Evolutionary conservation across 2,329 filamentous ascomycete genomes (phyloP).

Genomic region (Aspergillus awamori): DNA sequence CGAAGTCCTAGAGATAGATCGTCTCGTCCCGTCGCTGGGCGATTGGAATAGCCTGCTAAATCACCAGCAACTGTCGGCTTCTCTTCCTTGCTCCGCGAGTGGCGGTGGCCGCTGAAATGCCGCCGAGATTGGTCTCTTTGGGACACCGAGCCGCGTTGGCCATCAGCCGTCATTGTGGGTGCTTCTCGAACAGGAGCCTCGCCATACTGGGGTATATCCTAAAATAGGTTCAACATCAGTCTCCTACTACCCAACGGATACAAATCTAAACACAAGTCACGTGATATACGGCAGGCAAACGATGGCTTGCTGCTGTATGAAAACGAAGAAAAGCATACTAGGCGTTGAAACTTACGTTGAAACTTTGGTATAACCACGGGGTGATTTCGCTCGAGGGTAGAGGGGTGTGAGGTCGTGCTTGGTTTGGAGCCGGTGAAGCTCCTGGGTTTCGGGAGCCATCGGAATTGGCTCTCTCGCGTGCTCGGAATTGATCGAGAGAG

Average conservation of each 20-base stretch:
- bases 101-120: slow-evolving; percentile 47
- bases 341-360: slow-evolving; percentile 60
- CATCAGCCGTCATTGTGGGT: slow-evolving; percentile 66
- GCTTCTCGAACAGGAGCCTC: slow-evolving; percentile 75
- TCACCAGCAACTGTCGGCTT: slow-evolving; percentile 43
- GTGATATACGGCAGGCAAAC: not conserved
- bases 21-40: slow-evolving; percentile 75
- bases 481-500: slow-evolving; percentile 55
- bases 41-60: slow-evolving; percentile 57
- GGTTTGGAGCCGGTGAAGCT: slow-evolving; percentile 61
- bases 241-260: not conserved
- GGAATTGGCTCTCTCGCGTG: slow-evolving; percentile 80
- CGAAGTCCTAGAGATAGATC: slow-evolving; percentile 63
- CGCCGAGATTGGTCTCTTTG: slow-evolving; percentile 59
- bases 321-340: not conserved
- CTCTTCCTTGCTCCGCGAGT: slow-evolving; percentile 62
- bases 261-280: not conserved
- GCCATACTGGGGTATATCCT: slow-evolving; percentile 76
- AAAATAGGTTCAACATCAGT: slow-evolving; percentile 6
- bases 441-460: slow-evolving; percentile 66
- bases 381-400: slow-evolving; percentile 89
- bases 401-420: slow-evolving; percentile 80
- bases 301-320: not conserved
- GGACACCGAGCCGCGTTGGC: slow-evolving; percentile 57
- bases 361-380: slow-evolving; percentile 94